Base-by-base conservation (phyloP, 768 basidiomycete species). In the button mushroom (Agaricus bisporus) region DNA sequence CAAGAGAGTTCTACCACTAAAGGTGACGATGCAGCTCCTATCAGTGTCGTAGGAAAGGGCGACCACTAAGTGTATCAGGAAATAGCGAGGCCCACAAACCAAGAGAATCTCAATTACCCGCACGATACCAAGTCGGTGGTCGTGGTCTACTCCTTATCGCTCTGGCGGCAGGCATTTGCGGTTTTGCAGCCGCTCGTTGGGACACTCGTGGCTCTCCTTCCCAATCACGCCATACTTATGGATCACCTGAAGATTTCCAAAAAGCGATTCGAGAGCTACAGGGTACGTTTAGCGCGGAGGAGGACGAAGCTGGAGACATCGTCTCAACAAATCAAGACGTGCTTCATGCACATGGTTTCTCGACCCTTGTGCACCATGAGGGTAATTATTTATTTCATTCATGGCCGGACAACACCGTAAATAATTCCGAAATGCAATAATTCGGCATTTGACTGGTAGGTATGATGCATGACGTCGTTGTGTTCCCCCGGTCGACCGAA, bases 401-500 rank as follows among this genome's bases (percentile, higher is more conserved):
- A 41, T 49, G 14, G 28, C 45, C 56, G 32, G 32, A 32, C 3
- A 22, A 11, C 32, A 32, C 5, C 32, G 10, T n/a, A 32, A 29
- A 36, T 48, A 10, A 11, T 26, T 42, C n/a, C 32, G 49, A 43
- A 29, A 6, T 18, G 41, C 32, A 18, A 51, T 25, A 41, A 50
- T 45, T 18, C 50, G 48, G 39, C 28, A 39, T 50, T 17, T 38
- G 39, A 38, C 44, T 38, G 18, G 12, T 12, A 80, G 80, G 68
- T 45, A 62, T 66, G 28, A 60, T 63, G 6, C 85, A 83, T 45
- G 81, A 74, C 38, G 82, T 86, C 5, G 76, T 88, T 1, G 80
- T 87, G 2, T 85, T 81, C 60, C 85, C 86, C 0, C 60, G 66
- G 15, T 78, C 73, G 22, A 94, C 92, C 0, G 86, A 89, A 57